Evolutionary conservation across 345 rosid genomes (phyloP), one percentile per base, ranked within the genome.

Genomic region (Luvunga scandens): DNA sequence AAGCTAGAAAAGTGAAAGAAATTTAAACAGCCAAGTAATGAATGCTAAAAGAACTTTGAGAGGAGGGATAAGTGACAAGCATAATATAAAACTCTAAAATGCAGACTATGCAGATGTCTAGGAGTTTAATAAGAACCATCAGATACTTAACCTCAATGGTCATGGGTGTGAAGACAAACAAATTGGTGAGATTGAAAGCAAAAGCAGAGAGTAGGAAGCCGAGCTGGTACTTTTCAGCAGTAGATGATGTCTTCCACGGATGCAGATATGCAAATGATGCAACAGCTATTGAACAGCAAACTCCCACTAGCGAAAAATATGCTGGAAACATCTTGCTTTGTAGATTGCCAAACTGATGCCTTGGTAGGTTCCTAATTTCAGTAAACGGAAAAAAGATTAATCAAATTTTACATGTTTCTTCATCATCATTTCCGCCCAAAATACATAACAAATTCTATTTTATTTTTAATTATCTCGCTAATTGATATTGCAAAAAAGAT

Each of bases 301-400:
- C 82, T 16, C 94, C 97, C 30, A 96, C 95, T 77, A 92, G 31
- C 10, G 90, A 83, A 83, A 96, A 96, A 81, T 96, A 96, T 1
- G 97, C 99, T 22, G 98, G 99, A 82, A 96, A 96, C 99, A 96
- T 89, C 88, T 92, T 96, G 95, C 98, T 88, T 63, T 96, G 99
- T 24, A 96, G 79, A 77, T 92, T 92, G 56, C 99, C 99, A 61
- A 93, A 93, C 81, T 91, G 94, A 88, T 96, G 99, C 83, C 98
- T 90, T 7, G 99, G 98, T 24, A 96, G 87, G 79, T 96, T 87
- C 89, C 97, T 93, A 78, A 69, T 71, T 50, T 59, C 72, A 78
- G 6, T 22, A 8, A 27, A 36, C 3, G 1, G 7, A 66, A 30
- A 75, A 7, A 53, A 7, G 4, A 28, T 6, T 30, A 4, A 21